Evolutionary conservation across 305 asterid species (phyloP), one percentile per base, ranked within the genome.

Genomic region (Ajuga reptans): DNA sequence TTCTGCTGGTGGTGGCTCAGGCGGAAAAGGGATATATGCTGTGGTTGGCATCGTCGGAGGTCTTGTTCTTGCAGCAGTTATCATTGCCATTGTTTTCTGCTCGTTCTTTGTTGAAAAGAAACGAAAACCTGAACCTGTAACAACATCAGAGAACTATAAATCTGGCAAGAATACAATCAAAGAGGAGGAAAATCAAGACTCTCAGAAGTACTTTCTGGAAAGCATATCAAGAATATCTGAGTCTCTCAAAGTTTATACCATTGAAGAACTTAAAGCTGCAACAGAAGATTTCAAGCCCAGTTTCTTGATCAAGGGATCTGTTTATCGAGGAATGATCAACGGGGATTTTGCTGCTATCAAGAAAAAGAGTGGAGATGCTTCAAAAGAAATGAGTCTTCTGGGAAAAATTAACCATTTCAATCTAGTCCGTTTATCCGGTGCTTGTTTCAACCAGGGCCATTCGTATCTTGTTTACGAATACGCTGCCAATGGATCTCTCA

Each of bases 381-480:
- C 95, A 0, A 82, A 84, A 42, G 96, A 92, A 69, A 90, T 92
- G 72, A 83, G 57, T 61, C 72, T 93, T 0, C 61, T 93, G 50
- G 82, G 80, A 89, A 90, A 84, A 84, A 85, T 93, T 73, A 88
- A 89, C 74, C 99, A 93, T 75, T 84, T 86, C 81, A 93, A 93
- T 72, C 88, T 93, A 1, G 81, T 90, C 58, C 81, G 97, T 8
- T 86, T 93, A 17, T 90, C 97, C 0, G 99, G 97, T 12, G 86
- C 90, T 66, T 77, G 91, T 33, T 88, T 88, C 77, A 75, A 82
- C 1, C 87, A 84, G 36, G 98, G 99, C 6, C 51, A 80, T 47
- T 90, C 95, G 95, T 89, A 89, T 54, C 95, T 89, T 6, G 92
- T 93, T 7, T 93, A 85, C 59, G 98, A 92, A 71, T 93, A 86